Base-by-base conservation (phyloP, 495 filamentous ascomycete species). In the Penicillium taxi region DNA sequence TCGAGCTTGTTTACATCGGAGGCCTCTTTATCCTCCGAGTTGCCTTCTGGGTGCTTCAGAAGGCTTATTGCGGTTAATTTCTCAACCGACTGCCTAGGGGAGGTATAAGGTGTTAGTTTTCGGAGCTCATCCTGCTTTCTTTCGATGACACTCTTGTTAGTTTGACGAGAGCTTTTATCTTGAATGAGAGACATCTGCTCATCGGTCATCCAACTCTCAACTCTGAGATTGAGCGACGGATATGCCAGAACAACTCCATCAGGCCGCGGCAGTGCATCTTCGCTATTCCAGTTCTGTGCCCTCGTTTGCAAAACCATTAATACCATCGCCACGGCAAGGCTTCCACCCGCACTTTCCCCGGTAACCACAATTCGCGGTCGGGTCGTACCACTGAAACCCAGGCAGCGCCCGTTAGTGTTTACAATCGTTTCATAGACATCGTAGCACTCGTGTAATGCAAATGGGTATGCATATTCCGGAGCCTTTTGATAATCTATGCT, bases 141-240 rank as follows among this genome's bases (percentile, higher is more conserved):
- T 13, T 75, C 71, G 4, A 96, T 55, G 34, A 96, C 75, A 28
- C 73, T 69, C 39, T 72, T 73, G 51, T 96, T 95, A 2, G 79
- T 85, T 41, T 78, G 78, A 2, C 89, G 76, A 39, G 74, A 77
- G 35, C 77, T 71, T 26, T 84, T 80, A 40, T 95, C 87, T 44
- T 89, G 81, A 36, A 98, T 95, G 25, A 96, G 63, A 0, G 84
- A 72, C 86, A 96, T 91, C 54, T 96, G 89, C 55, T 96, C 91
- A 48, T 98, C 93, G 0, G 82, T 86, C 88, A 98, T 96, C 91
- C 91, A 98, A 48, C 86, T 96, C n/a, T 84, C 83, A 33, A 96
- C 95, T 54, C 87, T 94, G 78, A 96, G 82, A 50, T 95, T 93
- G 38, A 98, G 66, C 0, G 77, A 77, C 1, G 91, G 91, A 52